Evolutionary conservation across 805 yeast species (phyloP).

Genomic region (Candida ovalis): DNA sequence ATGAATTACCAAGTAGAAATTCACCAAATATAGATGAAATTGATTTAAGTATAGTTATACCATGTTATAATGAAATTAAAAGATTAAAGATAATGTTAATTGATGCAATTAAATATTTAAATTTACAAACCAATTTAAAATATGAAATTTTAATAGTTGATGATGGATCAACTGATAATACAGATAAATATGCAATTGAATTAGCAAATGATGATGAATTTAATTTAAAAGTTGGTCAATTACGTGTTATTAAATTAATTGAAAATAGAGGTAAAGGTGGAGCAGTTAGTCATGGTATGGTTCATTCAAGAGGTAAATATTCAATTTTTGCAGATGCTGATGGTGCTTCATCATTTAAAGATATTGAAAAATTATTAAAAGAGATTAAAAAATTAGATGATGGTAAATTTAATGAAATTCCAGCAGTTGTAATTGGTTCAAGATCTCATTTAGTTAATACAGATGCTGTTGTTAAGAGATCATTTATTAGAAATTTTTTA

Average conservation of each 20-base stretch:
- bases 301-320: conserved; percentile 66
- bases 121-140: conserved; percentile 23
- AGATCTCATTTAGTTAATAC: conserved; percentile 96
- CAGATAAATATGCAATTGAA: conserved; percentile 66
- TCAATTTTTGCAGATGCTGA: conserved; percentile 95
- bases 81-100: conserved; percentile 69
- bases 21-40: conserved; percentile 36
- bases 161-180: conserved; percentile 86
- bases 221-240: conserved; percentile 48
- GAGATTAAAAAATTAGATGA: conserved; percentile 33
- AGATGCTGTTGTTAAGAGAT: conserved; percentile 94
- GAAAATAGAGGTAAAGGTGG: conserved; percentile 94
- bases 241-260: conserved; percentile 68
- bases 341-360: conserved; percentile 85
- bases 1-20: conserved; percentile 34
- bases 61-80: conserved; percentile 85
- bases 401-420: conserved; percentile 21
- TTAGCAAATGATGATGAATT: conserved; percentile 50
- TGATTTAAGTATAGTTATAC: conserved; percentile 75
- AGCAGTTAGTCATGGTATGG: conserved; percentile 92
- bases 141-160: conserved; percentile 83
- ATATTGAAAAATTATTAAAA: conserved; percentile 49
- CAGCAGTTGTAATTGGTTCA: conserved; percentile 82
- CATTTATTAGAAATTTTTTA: conserved; percentile 80
- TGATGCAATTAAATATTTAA: conserved; percentile 59